These are phyloP conservation scores for Phialophora macrospora DNA, from an alignment of 2,329 filamentous ascomycete species.

Conservation along the genomic window DNA sequence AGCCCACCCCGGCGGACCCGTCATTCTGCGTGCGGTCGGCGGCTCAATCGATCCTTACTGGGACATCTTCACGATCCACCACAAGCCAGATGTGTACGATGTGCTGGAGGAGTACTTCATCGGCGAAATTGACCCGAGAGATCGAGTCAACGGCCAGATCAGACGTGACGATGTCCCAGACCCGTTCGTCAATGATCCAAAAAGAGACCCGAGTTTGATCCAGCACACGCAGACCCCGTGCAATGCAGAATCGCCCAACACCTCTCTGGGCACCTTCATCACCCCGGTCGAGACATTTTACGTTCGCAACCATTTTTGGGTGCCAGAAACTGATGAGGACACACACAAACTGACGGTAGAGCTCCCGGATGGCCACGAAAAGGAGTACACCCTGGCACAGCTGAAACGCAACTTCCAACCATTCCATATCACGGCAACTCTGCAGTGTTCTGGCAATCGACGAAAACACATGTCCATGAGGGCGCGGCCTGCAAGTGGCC, in stretches of 20 bases:
- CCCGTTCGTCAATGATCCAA: conserved; percentile 58
- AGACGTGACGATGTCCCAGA: conserved; percentile 48
- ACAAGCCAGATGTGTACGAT: conserved; percentile 66
- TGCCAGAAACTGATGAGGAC: conserved; percentile 53
- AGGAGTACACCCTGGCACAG: conserved; percentile 60
- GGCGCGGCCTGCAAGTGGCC: conserved; percentile 58
- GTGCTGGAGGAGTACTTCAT: conserved; percentile 69
- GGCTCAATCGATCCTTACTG: conserved; percentile 70
- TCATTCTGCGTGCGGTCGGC: conserved; percentile 69
- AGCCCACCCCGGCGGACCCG: conserved; percentile 69
- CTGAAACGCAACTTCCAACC: conserved; percentile 57
- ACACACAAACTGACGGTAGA: conserved; percentile 60
- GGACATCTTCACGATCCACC: conserved; percentile 73
- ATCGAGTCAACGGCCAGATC: conserved; percentile 63
- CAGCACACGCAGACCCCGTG: conserved; percentile 61
- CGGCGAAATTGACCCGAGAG: conserved; percentile 63
- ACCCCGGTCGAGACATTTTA: conserved; percentile 64
- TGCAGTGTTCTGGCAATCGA: conserved; percentile 67
- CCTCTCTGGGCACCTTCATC: conserved; percentile 57
- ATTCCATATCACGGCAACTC: conserved; percentile 59
- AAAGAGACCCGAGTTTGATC: conserved; percentile 57
- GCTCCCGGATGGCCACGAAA: conserved; percentile 59
- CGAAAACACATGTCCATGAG: conserved; percentile 63
- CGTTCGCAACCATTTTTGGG: conserved; percentile 69
- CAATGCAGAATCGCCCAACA: conserved; percentile 65